A percentile compares a stretch with the other conserved stretches of the same genome.
phyloP scores from a whole-genome alignment of 208 protist genomes.

The Trypanosoma melophagium region DNA sequence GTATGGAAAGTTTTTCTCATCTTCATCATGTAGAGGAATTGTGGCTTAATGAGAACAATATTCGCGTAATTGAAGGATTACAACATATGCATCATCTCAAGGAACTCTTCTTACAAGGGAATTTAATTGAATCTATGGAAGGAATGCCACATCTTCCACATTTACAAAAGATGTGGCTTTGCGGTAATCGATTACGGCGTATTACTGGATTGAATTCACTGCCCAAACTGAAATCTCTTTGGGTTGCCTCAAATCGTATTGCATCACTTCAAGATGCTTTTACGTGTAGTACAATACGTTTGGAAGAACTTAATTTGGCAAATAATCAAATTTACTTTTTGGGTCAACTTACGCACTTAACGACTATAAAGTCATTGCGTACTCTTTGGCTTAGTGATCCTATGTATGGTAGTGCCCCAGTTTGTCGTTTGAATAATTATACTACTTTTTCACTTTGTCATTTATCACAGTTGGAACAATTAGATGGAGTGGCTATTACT shows the following conservation, averaged over 20 bases:
- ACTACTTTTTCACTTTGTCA: slow-evolving; percentile 87
- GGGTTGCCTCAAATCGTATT: slow-evolving; percentile 81
- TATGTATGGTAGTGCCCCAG: slow-evolving; percentile 90
- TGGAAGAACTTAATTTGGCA: slow-evolving; percentile 91
- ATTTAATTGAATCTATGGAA: slow-evolving; percentile 80
- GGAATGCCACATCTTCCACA: slow-evolving; percentile 67
- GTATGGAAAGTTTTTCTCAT: slow-evolving; percentile 63
- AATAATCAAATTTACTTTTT: slow-evolving; percentile 86
- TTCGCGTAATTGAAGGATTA: slow-evolving; percentile 71
- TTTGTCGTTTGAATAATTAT: slow-evolving; percentile 94
- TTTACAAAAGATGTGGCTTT: slow-evolving; percentile 81
- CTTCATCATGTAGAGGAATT: slow-evolving; percentile 82
- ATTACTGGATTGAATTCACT: slow-evolving; percentile 55
- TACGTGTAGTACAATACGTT: slow-evolving; percentile 35
- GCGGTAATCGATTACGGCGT: slow-evolving; percentile 54
- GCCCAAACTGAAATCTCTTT: slow-evolving; percentile 72
- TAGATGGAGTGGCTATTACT: slow-evolving; percentile 82
- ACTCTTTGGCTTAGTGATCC: slow-evolving; percentile 84
- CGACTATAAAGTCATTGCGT: slow-evolving; percentile 59
- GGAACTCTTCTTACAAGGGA: slow-evolving; percentile 80
- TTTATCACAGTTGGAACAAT: slow-evolving; percentile 52
- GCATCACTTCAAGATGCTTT: slow-evolving; percentile 50
- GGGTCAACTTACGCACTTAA: slow-evolving; percentile 81
- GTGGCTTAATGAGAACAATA: slow-evolving; percentile 89
- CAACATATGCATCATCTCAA: slow-evolving; percentile 70